Conservation (phyloP, 352 stramenopile genomes). For the Phytophthora pisi region DNA sequence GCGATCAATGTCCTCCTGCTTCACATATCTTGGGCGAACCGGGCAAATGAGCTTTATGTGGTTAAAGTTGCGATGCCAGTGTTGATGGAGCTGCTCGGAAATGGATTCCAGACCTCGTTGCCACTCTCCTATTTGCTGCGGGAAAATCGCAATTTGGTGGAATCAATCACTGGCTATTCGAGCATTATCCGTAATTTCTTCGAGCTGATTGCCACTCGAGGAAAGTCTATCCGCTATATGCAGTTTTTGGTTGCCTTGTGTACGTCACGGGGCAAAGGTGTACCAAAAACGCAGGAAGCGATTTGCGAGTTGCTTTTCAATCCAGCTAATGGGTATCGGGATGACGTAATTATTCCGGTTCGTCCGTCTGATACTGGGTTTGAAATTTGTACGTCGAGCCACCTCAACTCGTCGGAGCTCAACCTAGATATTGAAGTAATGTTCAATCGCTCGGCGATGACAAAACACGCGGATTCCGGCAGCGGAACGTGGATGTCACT, state of each 20-base stretch:
- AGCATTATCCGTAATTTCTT: constrained; percentile 74
- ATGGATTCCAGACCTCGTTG: constrained; percentile 74
- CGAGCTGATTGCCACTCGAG: constrained; percentile 69
- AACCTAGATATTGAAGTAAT: constrained; percentile 47
- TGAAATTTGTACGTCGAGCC: constrained; percentile 49
- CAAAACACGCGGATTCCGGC: constrained; percentile 4
- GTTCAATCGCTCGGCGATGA: constrained; percentile 30
- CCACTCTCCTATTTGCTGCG: constrained; percentile 70
- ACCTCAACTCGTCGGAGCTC: constrained; percentile 17
- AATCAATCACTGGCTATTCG: constrained; percentile 70
- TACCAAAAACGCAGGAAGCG: constrained; percentile 76
- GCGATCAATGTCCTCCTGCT: constrained; percentile 63
- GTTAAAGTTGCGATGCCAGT: constrained; percentile 63
- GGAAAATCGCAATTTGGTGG: constrained; percentile 73
- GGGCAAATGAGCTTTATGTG: constrained; percentile 62
- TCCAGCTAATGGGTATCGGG: constrained; percentile 51
- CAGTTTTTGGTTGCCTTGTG: constrained; percentile 78
- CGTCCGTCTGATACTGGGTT: constrained; percentile 50
- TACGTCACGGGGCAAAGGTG: constrained; percentile 56
- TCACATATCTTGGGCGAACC: constrained; percentile 65
- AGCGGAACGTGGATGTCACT: constrained; percentile 51
- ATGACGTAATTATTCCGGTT: constrained; percentile 63
- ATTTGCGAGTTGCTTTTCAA: constrained; percentile 80
- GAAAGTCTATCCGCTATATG: constrained; percentile 76
- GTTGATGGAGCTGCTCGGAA: constrained; percentile 74